Conservation (phyloP, 164 flowering plant species). For the Piper betle region DNA sequence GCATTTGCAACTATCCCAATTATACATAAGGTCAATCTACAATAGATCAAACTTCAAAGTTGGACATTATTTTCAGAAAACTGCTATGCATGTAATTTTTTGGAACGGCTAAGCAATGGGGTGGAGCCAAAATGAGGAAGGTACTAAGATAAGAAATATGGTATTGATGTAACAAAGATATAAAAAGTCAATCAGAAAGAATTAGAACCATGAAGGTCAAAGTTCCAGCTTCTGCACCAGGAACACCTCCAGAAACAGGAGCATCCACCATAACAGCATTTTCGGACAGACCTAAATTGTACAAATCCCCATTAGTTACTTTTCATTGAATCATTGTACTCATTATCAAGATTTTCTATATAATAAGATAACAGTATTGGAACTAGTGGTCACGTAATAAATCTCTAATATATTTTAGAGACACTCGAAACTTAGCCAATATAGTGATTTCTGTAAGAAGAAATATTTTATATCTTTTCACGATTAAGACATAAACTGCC, state of each 20-base stretch:
- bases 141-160: background rate
- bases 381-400: no score
- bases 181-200: background rate
- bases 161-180: background rate
- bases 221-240: constrained; percentile 84
- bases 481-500: no score
- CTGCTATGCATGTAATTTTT: no score
- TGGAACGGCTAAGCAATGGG: background rate
- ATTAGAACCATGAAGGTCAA: constrained; percentile 76
- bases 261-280: constrained; percentile 82
- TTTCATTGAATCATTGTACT: constrained; percentile 1
- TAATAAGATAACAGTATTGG: no score
- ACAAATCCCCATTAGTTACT: constrained; percentile 4
- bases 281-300: constrained; percentile 19
- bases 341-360: background rate
- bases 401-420: no score
- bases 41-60: no score
- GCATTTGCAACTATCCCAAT: no score
- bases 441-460: no score
- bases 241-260: constrained; percentile 94
- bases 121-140: background rate
- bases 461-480: no score
- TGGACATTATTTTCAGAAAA: no score
- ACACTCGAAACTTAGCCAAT: no score
- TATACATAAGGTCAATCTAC: no score